Conservation (phyloP, 2,329 filamentous ascomycete species). For the Teratosphaeria nubilosa region DNA sequence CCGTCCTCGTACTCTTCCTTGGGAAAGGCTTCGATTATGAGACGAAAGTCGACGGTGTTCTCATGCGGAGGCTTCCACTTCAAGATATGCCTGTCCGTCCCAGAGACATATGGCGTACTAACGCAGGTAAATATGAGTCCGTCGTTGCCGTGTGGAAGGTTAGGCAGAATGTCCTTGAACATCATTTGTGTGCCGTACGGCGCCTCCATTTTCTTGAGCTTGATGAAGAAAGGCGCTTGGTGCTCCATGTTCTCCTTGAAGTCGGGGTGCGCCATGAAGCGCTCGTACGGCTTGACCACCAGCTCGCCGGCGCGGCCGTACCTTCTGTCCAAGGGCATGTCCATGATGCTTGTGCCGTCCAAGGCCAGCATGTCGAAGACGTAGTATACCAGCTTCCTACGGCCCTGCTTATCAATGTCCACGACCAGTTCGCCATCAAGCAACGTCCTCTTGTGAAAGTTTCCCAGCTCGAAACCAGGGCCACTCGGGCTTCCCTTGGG, state of each 20-base stretch:
- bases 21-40: slow-evolving; percentile 65
- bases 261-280: slow-evolving; percentile 36
- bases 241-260: slow-evolving; percentile 57
- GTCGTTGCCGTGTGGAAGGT: slow-evolving; percentile 84
- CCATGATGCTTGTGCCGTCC: slow-evolving; percentile 63
- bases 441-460: slow-evolving; percentile 70
- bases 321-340: slow-evolving; percentile 75
- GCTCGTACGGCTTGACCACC: slow-evolving; percentile 15
- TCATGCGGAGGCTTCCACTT: slow-evolving; percentile 97
- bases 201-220: slow-evolving; percentile 83
- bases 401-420: slow-evolving; percentile 59
- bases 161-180: slow-evolving; percentile 77
- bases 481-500: slow-evolving; percentile 43
- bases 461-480: slow-evolving; percentile 31
- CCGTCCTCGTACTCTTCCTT: slow-evolving; percentile 39
- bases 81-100: slow-evolving; percentile 85
- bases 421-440: slow-evolving; percentile 90
- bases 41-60: slow-evolving; percentile 87
- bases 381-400: slow-evolving; percentile 65
- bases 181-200: slow-evolving; percentile 85
- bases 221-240: slow-evolving; percentile 68
- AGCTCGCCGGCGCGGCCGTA: slow-evolving; percentile 64
- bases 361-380: slow-evolving; percentile 89
- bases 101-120: slow-evolving; percentile 72
- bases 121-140: slow-evolving; percentile 97